Conservation (phyloP, 371 early-diverging fungal genomes). For the Rhizomucor pusillus region DNA sequence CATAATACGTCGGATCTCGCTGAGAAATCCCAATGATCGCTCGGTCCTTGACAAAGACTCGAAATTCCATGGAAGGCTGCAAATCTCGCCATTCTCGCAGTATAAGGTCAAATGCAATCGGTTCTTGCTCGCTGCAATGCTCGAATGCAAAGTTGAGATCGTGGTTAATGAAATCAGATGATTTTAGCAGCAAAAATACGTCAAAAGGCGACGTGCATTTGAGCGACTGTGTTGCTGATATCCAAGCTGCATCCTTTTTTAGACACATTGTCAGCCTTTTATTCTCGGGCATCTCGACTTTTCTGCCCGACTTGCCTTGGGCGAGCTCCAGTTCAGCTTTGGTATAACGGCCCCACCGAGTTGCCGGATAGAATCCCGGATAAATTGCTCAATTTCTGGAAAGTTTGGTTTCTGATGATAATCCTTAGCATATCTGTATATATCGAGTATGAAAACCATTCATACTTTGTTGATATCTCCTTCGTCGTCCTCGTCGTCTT, state of each 20-base stretch:
- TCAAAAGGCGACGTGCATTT: slow-evolving; percentile 76
- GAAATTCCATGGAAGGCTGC: slow-evolving; percentile 87
- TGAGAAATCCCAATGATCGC: slow-evolving; percentile 74
- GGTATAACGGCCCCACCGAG: slow-evolving; percentile 88
- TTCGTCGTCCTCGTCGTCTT: slow-evolving; percentile 42
- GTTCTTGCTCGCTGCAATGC: slow-evolving; percentile 38
- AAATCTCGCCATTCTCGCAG: slow-evolving; percentile 86
- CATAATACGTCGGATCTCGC: slow-evolving; percentile 74
- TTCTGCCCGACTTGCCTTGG: slow-evolving; percentile 52
- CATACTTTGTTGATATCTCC: slow-evolving; percentile 4
- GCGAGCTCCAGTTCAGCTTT: slow-evolving; percentile 93
- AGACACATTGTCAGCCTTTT: background rate
- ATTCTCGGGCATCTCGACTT: background rate
- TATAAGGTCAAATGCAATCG: slow-evolving; percentile 52
- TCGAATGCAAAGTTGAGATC: slow-evolving; percentile 83
- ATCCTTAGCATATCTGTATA: background rate
- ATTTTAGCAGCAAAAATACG: slow-evolving; percentile 84
- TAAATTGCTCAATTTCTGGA: slow-evolving; percentile 58
- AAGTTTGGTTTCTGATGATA: slow-evolving; percentile 46
- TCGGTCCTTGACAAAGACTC: slow-evolving; percentile 80
- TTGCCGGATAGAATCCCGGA: slow-evolving; percentile 63
- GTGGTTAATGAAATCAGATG: slow-evolving; percentile 84
- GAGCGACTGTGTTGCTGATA: slow-evolving; percentile 73
- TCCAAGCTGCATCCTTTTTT: slow-evolving; percentile 87
- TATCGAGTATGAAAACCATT: background rate